phyloP scores from a whole-genome alignment of 208 protist genomes.

The Spongospora subterranea region DNA sequence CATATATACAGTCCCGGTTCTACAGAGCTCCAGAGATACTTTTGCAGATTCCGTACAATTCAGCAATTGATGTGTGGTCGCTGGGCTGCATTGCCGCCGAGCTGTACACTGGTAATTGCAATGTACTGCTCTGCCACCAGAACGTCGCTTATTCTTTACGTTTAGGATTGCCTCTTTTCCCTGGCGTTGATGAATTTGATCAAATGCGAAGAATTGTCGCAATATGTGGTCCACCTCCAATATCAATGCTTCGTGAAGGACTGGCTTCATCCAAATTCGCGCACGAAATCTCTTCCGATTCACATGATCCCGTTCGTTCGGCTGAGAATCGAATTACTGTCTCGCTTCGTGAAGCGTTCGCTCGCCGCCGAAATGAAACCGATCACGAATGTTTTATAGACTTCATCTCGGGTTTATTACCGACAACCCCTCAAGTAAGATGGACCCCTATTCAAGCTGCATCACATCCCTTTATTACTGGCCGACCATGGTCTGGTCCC shows the following conservation, averaged over 20 bases:
- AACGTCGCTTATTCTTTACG: neutral
- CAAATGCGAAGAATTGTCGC: slow-evolving; percentile 63
- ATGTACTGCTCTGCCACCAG: neutral
- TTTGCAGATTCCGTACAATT: slow-evolving; percentile 70
- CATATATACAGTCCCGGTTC: slow-evolving; percentile 65
- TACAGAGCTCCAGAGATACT: slow-evolving; percentile 68
- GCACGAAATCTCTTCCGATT: neutral
- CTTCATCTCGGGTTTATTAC: neutral
- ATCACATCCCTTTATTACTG: slow-evolving; percentile 22
- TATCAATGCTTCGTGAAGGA: neutral
- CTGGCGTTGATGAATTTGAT: slow-evolving; percentile 64
- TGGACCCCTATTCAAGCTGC: slow-evolving; percentile 32
- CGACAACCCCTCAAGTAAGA: neutral
- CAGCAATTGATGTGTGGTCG: slow-evolving; percentile 78
- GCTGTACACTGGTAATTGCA: slow-evolving; percentile 86
- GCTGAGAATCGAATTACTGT: neutral
- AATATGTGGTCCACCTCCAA: slow-evolving; percentile 63
- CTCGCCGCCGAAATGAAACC: neutral
- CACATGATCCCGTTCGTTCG: neutral
- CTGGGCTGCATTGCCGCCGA: slow-evolving; percentile 92
- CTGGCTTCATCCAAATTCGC: neutral
- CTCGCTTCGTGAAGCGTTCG: neutral
- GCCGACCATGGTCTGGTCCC: neutral
- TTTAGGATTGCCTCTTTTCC: slow-evolving; percentile 69
- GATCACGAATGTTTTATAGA: slow-evolving; percentile 24